Conservation (phyloP, 1,284 basidiomycete species). For the Uromyces viciae-fabae region DNA sequence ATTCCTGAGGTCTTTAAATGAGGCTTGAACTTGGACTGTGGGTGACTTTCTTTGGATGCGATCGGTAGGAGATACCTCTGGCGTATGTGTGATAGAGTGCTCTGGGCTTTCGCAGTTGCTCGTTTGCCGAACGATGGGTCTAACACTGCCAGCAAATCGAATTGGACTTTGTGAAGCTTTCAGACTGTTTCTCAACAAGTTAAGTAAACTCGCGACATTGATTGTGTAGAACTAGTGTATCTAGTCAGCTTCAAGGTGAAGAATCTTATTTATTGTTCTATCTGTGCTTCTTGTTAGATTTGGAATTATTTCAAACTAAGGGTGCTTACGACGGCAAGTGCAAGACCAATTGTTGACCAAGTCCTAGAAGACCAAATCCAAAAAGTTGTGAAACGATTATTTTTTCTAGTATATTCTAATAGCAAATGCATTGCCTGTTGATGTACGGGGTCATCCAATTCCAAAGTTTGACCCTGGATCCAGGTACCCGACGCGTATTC, state of each 20-base stretch:
- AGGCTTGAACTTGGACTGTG: constrained; percentile 1
- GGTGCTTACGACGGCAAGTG: constrained; percentile 35
- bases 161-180: constrained; percentile 3
- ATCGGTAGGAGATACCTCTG: not conserved
- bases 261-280: too few species aligned
- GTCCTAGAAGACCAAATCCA: constrained; percentile 32
- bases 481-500: constrained; percentile 3
- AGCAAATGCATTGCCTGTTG: not conserved
- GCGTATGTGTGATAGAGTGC: not conserved
- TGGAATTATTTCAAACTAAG: not conserved
- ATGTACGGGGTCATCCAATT: not conserved
- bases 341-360: constrained; percentile 25
- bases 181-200: constrained; percentile 22
- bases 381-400: constrained; percentile 11
- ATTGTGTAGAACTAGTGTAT: constrained; percentile 32
- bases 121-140: not conserved
- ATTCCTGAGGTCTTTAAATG: constrained; percentile 22
- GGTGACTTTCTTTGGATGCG: not conserved
- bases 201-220: constrained; percentile 11
- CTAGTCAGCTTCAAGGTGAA: not conserved
- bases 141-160: not conserved
- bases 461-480: not conserved
- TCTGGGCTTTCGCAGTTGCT: too few species aligned
- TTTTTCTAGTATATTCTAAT: not conserved
- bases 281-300: too few species aligned